A percentile compares a stretch with the other conserved stretches of the same genome.
Evolutionary conservation across 768 basidiomycete species (phyloP).

Genomic region (Boletus bicolor): DNA sequence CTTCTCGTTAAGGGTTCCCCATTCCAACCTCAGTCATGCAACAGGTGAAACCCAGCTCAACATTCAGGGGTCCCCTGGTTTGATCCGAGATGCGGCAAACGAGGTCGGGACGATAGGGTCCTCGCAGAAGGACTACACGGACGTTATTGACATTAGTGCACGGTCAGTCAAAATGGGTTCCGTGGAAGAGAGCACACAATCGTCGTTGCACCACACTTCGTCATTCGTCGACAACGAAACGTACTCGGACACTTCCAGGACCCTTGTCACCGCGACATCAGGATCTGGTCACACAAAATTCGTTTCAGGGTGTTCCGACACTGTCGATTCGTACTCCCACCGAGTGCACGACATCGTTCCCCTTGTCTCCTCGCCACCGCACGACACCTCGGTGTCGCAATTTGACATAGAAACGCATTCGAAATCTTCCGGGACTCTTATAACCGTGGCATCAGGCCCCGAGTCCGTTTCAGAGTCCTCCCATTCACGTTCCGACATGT

Average conservation of each 20-base stretch:
- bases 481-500: not conserved
- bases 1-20: constrained; percentile 11
- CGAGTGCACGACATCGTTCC: too few relatives aligned
- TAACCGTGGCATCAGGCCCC: constrained; percentile 1
- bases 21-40: not conserved
- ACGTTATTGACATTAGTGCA: constrained; percentile 26
- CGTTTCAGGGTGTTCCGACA: constrained; percentile 4
- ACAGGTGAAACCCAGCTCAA: not conserved
- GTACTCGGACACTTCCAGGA: constrained; percentile 17
- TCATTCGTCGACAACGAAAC: constrained; percentile 7
- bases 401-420: constrained; percentile 9
- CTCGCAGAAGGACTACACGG: constrained; percentile 1
- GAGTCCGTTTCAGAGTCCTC: constrained; percentile 16
- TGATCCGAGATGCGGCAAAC: not conserved
- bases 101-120: not conserved
- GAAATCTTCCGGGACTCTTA: constrained; percentile 21
- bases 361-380: not conserved
- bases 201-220: not conserved
- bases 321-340: constrained; percentile 11
- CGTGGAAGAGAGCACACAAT: not conserved
- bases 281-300: not conserved
- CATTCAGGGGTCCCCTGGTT: not conserved
- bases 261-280: constrained; percentile 13
- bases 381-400: not conserved
- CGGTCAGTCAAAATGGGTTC: not conserved